Conservation (phyloP, 345 rosid species). For the Eucalyptus erythrocorys region DNA sequence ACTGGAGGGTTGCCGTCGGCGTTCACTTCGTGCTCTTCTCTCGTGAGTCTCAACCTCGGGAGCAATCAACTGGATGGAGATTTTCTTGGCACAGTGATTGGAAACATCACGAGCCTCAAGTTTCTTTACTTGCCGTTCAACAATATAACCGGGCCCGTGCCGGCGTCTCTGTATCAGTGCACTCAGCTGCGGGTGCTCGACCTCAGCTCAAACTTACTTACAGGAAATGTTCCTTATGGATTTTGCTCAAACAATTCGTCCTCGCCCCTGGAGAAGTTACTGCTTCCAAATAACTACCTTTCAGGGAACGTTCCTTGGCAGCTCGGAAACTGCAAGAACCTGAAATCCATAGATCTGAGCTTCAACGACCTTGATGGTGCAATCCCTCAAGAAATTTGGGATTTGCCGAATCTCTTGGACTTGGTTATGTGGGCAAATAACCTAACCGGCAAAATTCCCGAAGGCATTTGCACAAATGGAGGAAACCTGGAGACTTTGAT, state of each 20-base stretch:
- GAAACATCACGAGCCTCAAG: constrained; percentile 37
- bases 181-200: constrained; percentile 67
- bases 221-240: constrained; percentile 49
- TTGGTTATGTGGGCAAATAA: constrained; percentile 96
- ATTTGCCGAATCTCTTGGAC: constrained; percentile 55
- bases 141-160: constrained; percentile 68
- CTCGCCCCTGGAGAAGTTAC: constrained; percentile 49
- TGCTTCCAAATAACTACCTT: constrained; percentile 57
- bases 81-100: constrained; percentile 53
- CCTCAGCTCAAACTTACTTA: constrained; percentile 64
- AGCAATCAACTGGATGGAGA: constrained; percentile 64
- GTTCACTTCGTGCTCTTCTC: constrained; percentile 36
- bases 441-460: constrained; percentile 73
- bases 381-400: constrained; percentile 63
- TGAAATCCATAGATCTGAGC: constrained; percentile 72
- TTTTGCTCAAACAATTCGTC: constrained; percentile 43
- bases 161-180: constrained; percentile 43
- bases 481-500: constrained; percentile 77
- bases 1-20: constrained; percentile 43
- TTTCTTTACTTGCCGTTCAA: constrained; percentile 59
- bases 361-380: constrained; percentile 67
- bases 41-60: constrained; percentile 61
- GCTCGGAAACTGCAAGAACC: constrained; percentile 65
- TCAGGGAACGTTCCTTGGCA: constrained; percentile 65
- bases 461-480: constrained; percentile 55